Evolutionary conservation across 345 rosid genomes (phyloP).

Genomic region (Noccaea caerulescens): DNA sequence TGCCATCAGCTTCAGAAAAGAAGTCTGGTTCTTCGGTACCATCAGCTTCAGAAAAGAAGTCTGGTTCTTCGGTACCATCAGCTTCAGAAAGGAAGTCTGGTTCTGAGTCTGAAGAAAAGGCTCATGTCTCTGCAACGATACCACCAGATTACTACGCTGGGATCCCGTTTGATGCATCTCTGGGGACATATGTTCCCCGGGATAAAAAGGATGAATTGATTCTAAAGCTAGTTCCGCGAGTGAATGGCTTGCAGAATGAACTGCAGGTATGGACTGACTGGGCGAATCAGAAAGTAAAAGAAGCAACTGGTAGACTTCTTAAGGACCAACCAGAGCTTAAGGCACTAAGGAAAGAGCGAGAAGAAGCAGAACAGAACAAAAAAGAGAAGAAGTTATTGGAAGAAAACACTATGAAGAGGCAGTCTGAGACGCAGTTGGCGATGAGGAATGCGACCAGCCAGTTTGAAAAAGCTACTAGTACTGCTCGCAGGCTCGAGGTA

Average conservation of each 20-base stretch:
- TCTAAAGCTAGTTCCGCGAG: slow-evolving; percentile 42
- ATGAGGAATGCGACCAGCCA: slow-evolving; percentile 78
- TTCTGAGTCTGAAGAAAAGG: slow-evolving; percentile 38
- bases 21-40: slow-evolving; percentile 31
- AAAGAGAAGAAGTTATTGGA: slow-evolving; percentile 77
- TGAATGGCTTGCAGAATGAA: slow-evolving; percentile 53
- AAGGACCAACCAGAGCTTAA: slow-evolving; percentile 88
- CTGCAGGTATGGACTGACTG: slow-evolving; percentile 94
- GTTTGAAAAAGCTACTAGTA: slow-evolving; percentile 73
- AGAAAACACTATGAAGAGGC: slow-evolving; percentile 86
- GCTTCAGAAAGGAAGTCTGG: slow-evolving; percentile 26
- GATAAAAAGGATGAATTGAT: slow-evolving; percentile 45
- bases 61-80: slow-evolving; percentile 29
- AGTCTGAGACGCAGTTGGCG: slow-evolving; percentile 82
- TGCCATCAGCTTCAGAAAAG: slow-evolving; percentile 31
- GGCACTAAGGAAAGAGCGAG: slow-evolving; percentile 79
- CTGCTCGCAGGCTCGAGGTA: slow-evolving; percentile 77
- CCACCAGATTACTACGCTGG: slow-evolving; percentile 51
- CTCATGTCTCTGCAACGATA: slow-evolving; percentile 46
- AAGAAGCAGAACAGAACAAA: slow-evolving; percentile 75
- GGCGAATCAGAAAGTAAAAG: slow-evolving; percentile 98
- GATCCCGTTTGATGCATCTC: slow-evolving; percentile 51
- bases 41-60: slow-evolving; percentile 23
- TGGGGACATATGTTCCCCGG: slow-evolving; percentile 49
- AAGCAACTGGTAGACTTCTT: slow-evolving; percentile 79